Conservation (phyloP, 371 early-diverging fungal genomes). For the Umbelopsis sp. region DNA sequence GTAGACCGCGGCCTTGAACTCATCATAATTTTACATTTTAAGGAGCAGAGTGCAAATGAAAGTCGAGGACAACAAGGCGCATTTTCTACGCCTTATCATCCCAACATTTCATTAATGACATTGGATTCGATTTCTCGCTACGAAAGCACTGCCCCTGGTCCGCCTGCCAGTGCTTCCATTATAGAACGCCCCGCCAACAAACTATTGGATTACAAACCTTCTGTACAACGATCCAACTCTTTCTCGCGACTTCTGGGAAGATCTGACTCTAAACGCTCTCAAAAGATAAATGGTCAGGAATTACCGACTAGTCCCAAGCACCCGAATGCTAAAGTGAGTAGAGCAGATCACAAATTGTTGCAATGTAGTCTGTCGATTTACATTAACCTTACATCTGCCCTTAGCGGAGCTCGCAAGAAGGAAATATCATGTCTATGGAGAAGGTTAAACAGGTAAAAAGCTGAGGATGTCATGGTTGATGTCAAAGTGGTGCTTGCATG, state of each 20-base stretch:
- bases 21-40: too few relatives aligned
- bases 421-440: conserved; percentile 69
- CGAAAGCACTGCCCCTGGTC: conserved; percentile 14
- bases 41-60: conserved; percentile 1
- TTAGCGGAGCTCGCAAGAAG: conserved; percentile 48
- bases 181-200: conserved; percentile 20
- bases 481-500: background rate
- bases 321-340: conserved; percentile 43
- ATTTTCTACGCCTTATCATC: conserved; percentile 12
- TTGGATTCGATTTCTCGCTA: conserved; percentile 9
- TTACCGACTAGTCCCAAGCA: conserved; percentile 31
- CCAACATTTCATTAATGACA: conserved; percentile 7
- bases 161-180: conserved; percentile 14
- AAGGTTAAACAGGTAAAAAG: conserved; percentile 61
- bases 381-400: too few relatives aligned
- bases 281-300: conserved; percentile 21
- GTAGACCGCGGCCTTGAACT: too few relatives aligned
- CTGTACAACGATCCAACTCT: conserved; percentile 50
- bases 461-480: background rate
- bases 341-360: conserved; percentile 32
- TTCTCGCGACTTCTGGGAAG: conserved; percentile 55
- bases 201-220: conserved; percentile 32
- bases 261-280: conserved; percentile 49
- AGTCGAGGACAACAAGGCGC: background rate
- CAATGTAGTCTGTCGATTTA: background rate